phyloP scores from a whole-genome alignment of 352 stramenopile species.

The Globisporangium abappressorium region DNA sequence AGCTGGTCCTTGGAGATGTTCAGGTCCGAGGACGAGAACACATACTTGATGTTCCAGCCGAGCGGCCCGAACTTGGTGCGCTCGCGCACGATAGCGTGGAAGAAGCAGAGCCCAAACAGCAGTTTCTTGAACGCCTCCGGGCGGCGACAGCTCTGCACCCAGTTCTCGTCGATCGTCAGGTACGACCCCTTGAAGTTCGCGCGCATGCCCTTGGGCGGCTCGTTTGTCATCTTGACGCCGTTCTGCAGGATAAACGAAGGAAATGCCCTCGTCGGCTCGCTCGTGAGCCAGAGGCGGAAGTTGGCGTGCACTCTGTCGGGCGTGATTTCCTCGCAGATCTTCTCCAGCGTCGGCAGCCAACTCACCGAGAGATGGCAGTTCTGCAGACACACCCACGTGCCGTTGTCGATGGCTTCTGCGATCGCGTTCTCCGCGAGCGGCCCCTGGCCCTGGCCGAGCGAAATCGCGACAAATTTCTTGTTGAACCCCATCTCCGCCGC shows the following conservation, averaged over 20 bases:
- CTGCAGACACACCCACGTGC: constrained; percentile 94
- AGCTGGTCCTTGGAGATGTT: constrained; percentile 87
- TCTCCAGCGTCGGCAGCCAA: constrained; percentile 94
- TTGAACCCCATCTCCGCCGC: constrained; percentile 89
- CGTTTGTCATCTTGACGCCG: constrained; percentile 95
- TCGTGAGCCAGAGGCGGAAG: constrained; percentile 95
- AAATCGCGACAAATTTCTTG: constrained; percentile 93
- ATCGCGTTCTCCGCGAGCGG: constrained; percentile 91
- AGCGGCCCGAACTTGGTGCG: constrained; percentile 84
- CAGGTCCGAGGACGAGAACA: constrained; percentile 81
- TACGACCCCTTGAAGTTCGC: constrained; percentile 93
- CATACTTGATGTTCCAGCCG: constrained; percentile 90
- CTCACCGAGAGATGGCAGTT: constrained; percentile 95
- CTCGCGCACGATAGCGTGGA: constrained; percentile 87
- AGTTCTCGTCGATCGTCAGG: constrained; percentile 73
- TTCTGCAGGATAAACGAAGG: constrained; percentile 93
- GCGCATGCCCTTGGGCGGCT: constrained; percentile 93
- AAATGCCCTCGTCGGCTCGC: constrained; percentile 91
- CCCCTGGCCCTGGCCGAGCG: constrained; percentile 92
- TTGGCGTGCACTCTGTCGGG: constrained; percentile 88
- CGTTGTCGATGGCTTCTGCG: constrained; percentile 90
- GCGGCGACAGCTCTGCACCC: constrained; percentile 63
- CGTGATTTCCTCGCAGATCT: constrained; percentile 93
- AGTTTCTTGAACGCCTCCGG: constrained; percentile 80
- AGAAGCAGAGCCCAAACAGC: constrained; percentile 90